Evolutionary conservation across 495 filamentous ascomycete genomes (phyloP).

Genomic region (Eremomyces bilateralis): DNA sequence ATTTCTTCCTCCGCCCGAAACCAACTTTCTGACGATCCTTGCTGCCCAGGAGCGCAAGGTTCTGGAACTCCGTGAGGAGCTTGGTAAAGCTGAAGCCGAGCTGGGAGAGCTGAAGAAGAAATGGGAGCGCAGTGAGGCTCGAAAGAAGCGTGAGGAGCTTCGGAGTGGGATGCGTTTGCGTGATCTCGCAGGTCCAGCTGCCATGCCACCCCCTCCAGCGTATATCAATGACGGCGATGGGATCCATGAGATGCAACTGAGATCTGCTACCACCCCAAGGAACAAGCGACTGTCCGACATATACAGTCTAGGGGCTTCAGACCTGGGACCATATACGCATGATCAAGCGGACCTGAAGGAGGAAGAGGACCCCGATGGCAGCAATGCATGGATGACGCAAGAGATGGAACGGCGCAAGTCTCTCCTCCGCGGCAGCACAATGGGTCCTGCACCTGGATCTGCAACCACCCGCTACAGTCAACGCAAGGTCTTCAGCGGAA

Average conservation of each 20-base stretch:
- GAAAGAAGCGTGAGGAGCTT: slow-evolving; percentile 42
- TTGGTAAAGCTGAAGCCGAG: slow-evolving; percentile 58
- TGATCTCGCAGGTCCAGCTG: too few species aligned
- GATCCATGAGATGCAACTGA: too few species aligned
- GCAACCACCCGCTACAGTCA: slow-evolving; percentile 7
- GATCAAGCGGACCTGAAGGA: too few species aligned
- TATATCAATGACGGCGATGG: too few species aligned
- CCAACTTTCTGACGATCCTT: slow-evolving; percentile 64
- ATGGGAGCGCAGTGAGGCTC: slow-evolving; percentile 44
- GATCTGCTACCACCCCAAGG: too few species aligned
- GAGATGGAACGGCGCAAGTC: slow-evolving; percentile 42
- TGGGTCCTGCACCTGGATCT: not conserved
- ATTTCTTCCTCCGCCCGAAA: slow-evolving; percentile 49
- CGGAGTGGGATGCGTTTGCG: slow-evolving; percentile 32
- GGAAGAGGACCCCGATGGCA: slow-evolving; percentile 18
- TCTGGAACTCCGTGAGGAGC: slow-evolving; percentile 74
- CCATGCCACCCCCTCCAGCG: too few species aligned
- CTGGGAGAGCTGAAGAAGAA: slow-evolving; percentile 59
- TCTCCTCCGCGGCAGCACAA: slow-evolving; percentile 22
- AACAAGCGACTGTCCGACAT: too few species aligned
- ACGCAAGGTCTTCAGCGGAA: slow-evolving; percentile 44
- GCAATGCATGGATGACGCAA: slow-evolving; percentile 19
- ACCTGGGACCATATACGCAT: too few species aligned
- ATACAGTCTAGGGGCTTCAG: too few species aligned
- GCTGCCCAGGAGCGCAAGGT: slow-evolving; percentile 87